Evolutionary conservation across 176 grass and related monocot species (phyloP).

Genomic region (Chloris gayana): DNA sequence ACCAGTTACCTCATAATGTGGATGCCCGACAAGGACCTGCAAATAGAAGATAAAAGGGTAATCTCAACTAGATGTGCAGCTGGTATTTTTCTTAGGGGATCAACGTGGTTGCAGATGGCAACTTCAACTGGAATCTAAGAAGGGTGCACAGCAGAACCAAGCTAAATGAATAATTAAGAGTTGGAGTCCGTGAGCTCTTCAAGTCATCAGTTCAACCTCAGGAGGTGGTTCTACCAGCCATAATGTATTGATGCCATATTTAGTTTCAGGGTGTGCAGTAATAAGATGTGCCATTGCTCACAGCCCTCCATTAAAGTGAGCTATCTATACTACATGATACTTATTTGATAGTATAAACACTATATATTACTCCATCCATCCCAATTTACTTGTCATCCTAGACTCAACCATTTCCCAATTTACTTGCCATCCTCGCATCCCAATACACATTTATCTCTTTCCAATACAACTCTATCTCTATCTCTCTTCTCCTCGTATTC

Average conservation of each 20-base stretch:
- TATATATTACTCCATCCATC: too few species aligned
- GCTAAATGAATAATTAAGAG: not conserved
- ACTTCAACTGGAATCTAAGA: not conserved
- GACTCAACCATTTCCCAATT: too few species aligned
- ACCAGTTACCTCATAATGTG: conserved; percentile 89
- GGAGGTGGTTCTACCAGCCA: conserved; percentile 15
- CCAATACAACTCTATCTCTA: too few species aligned
- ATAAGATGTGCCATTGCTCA: not conserved
- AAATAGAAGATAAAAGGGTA: conserved; percentile 26
- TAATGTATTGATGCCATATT: not conserved
- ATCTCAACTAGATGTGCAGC: not conserved
- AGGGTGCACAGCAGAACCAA: not conserved
- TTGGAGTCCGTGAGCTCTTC: conserved; percentile 21
- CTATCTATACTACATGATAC: not conserved
- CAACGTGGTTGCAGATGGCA: not conserved
- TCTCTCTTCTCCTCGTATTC: too few species aligned
- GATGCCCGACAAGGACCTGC: conserved; percentile 94
- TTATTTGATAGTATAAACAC: not conserved
- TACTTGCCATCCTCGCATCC: too few species aligned
- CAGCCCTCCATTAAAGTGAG: not conserved
- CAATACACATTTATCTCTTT: too few species aligned
- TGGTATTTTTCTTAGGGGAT: not conserved
- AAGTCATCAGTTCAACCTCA: not conserved
- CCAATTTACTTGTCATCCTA: too few species aligned
- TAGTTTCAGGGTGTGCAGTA: not conserved